Evolutionary conservation across 2,329 filamentous ascomycete genomes (phyloP), one percentile per base, ranked within the genome.

Genomic region (Aspergillus proliferans): DNA sequence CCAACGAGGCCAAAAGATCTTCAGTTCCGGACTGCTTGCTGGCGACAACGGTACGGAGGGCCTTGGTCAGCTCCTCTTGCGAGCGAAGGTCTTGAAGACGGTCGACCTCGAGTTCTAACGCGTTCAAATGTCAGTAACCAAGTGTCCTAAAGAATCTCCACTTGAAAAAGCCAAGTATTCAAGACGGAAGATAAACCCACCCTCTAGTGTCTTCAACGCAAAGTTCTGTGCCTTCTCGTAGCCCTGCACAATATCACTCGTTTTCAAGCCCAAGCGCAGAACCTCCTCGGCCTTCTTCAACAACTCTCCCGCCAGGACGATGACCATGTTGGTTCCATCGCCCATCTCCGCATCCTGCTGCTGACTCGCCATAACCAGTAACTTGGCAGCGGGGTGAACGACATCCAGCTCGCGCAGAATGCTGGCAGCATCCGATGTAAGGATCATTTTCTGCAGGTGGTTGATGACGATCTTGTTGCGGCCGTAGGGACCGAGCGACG

Each of bases 391-490:
- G 54, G 94, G 93, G 76, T 98, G 93, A 49, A 98, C 91, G 55
- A 98, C 93, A 66, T 98, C 93, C 71, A 98, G 84, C 76, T 98
- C 94, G 66, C 90, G 86, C 61, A 98, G 81, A 68, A 98, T 98
- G 40, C 93, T 97, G 58, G 93, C 93, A 57, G 93, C 93, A 68
- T 98, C 93, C 52, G 91, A 97, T 61, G 94, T 98, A 57, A 98
- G 80, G 63, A 96, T 95, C 93, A 98, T 96, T 81, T 98, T 98
- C 73, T 95, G 89, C 55, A 98, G 81, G 76, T 98, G 94, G 79
- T 98, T 98, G 80, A 98, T 97, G 76, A 98, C 89, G 68, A 98
- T 91, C 79, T 98, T 98, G 80, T 98, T 98, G 73, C 93, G 88
- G 66, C 93, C 93, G 74, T 95, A 96, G 52, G 93, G 93, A 46